Conservation (phyloP, 2,329 filamentous ascomycete genomes). For the Hawksworthiomyces lignivorus region DNA sequence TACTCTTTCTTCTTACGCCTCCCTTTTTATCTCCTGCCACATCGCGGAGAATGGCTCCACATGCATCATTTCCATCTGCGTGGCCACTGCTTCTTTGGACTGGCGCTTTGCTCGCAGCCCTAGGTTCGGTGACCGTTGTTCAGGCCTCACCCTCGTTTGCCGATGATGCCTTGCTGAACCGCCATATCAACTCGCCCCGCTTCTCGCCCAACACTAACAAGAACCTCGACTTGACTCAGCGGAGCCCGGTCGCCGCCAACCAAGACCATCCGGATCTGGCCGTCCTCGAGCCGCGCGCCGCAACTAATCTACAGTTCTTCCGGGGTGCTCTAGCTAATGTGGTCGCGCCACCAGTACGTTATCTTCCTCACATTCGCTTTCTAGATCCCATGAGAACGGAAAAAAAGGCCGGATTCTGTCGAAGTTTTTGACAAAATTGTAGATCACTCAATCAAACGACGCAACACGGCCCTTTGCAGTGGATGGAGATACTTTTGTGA, state of each 20-base stretch:
- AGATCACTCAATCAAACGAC: conserved; percentile 35
- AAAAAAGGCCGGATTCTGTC: too few species aligned
- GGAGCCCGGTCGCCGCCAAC: conserved; percentile 23
- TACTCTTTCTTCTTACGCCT: too few species aligned
- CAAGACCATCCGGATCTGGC: conserved; percentile 10
- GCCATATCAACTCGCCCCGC: background rate
- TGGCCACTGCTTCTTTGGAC: conserved; percentile 7
- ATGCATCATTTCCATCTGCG: too few species aligned
- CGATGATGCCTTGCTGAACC: background rate
- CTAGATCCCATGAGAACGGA: too few species aligned
- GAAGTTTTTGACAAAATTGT: too few species aligned
- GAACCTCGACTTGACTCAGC: background rate
- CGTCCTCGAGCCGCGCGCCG: conserved; percentile 8
- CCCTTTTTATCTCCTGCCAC: too few species aligned
- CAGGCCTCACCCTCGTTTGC: conserved; percentile 1
- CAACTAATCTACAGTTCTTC: conserved; percentile 34
- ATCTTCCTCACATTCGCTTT: too few species aligned
- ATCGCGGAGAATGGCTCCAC: too few species aligned
- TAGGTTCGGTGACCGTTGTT: conserved; percentile 1
- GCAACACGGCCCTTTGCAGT: conserved; percentile 34
- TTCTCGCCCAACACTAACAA: conserved; percentile 2
- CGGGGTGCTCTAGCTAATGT: conserved; percentile 31
- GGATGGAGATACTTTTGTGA: conserved; percentile 36
- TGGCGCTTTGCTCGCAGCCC: background rate
- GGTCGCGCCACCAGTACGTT: conserved; percentile 25